Conservation (phyloP, 495 filamentous ascomycete species). For the Xanthoparmelia taractica region DNA sequence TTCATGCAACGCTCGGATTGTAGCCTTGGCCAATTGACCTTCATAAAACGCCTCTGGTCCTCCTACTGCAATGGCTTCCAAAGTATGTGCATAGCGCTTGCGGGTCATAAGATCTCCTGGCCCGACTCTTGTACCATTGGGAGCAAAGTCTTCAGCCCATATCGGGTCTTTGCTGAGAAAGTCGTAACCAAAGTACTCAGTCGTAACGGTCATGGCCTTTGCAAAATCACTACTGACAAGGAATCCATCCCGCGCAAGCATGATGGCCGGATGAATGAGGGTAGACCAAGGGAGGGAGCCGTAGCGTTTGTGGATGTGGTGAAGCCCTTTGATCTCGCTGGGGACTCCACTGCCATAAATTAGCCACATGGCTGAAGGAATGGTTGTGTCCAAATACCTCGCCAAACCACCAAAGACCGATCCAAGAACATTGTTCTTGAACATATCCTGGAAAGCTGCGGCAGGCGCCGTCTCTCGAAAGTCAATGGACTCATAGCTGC, state of each 20-base stretch:
- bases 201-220: conserved; percentile 52
- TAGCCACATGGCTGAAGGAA: neutral
- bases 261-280: conserved; percentile 62
- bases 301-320: conserved; percentile 65
- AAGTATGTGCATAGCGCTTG: conserved; percentile 68
- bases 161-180: conserved; percentile 65
- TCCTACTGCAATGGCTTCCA: conserved; percentile 61
- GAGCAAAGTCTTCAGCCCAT: conserved; percentile 83
- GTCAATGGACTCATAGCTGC: conserved; percentile 62
- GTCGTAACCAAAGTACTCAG: conserved; percentile 32
- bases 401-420: conserved; percentile 55
- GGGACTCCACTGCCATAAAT: conserved; percentile 54
- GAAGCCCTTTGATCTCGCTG: conserved; percentile 72
- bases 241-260: conserved; percentile 68
- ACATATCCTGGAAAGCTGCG: conserved; percentile 72
- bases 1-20: conserved; percentile 52
- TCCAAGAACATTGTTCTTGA: conserved; percentile 45
- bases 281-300: conserved; percentile 58
- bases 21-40: conserved; percentile 63
- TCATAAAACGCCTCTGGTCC: conserved; percentile 70
- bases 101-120: conserved; percentile 69
- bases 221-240: conserved; percentile 58
- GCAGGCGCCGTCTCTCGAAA: conserved; percentile 81
- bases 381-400: conserved; percentile 33
- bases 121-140: conserved; percentile 60